Percentiles rank a stretch among this genome's conserved stretches.
Conservation (phyloP, 345 rosid species). For the Raphanus sativus region DNA sequence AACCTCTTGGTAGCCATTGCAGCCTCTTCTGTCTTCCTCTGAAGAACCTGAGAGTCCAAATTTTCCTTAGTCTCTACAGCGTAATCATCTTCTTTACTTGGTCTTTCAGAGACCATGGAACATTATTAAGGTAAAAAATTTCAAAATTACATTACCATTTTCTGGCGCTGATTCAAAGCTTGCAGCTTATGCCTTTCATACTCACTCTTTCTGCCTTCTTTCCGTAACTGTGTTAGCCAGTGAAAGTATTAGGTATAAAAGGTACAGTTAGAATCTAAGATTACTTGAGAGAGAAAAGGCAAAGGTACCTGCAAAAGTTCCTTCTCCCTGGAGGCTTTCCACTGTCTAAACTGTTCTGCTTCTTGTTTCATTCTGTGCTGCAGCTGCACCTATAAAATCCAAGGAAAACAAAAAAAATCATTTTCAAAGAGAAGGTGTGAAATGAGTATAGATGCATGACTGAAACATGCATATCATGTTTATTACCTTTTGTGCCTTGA, state of each 20-base stretch:
- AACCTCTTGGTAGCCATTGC: constrained; percentile 97
- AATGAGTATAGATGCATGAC: background rate
- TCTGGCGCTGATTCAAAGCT: constrained; percentile 95
- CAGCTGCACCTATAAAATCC: constrained; percentile 72
- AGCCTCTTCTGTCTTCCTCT: constrained; percentile 98
- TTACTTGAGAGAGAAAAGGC: background rate
- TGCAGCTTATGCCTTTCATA: constrained; percentile 98
- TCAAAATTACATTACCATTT: constrained; percentile 53
- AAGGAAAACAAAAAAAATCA: constrained; percentile 15
- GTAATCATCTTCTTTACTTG: background rate
- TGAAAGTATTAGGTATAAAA: background rate
- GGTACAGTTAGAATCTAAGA: constrained; percentile 8
- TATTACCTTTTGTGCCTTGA: constrained; percentile 89
- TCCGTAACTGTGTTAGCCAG: constrained; percentile 61
- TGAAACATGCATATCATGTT: background rate
- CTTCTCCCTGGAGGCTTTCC: constrained; percentile 97
- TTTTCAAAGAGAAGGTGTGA: constrained; percentile 9
- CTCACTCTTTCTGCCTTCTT: constrained; percentile 96
- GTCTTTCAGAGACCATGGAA: constrained; percentile 6
- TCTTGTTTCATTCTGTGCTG: constrained; percentile 97
- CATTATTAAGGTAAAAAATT: background rate
- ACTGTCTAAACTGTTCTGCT: constrained; percentile 95
- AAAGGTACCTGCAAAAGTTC: constrained; percentile 80
- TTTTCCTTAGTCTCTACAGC: constrained; percentile 16
- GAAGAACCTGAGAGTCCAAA: constrained; percentile 78